Evolutionary conservation across 805 yeast species (phyloP).

Genomic region (Yamadazyma nakazawae): DNA sequence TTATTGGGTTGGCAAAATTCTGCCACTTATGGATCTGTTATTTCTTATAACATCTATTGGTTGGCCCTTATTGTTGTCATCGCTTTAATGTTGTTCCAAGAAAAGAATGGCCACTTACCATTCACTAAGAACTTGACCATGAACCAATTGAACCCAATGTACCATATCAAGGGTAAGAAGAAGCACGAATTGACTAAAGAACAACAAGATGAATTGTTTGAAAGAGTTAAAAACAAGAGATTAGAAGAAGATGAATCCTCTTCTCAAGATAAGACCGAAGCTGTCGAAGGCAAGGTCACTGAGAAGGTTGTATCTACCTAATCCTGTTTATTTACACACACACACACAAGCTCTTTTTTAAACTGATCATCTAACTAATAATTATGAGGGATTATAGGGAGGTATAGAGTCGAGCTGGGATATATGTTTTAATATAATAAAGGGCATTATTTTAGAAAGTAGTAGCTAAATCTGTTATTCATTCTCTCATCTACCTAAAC

Average conservation of each 20-base stretch:
- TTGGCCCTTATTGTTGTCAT: constrained; percentile 45
- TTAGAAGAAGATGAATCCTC: constrained; percentile 15
- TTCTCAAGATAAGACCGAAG: constrained; percentile 10
- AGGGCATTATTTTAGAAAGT: neutral
- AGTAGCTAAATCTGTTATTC: neutral
- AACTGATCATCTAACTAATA: constrained; percentile 1
- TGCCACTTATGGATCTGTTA: constrained; percentile 89
- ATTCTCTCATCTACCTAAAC: constrained; percentile 19
- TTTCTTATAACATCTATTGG: constrained; percentile 91
- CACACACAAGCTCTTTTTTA: constrained; percentile 12
- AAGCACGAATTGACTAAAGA: constrained; percentile 35
- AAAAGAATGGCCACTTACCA: constrained; percentile 79
- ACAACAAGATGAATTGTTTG: constrained; percentile 37
- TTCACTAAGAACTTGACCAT: constrained; percentile 46
- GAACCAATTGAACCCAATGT: constrained; percentile 63
- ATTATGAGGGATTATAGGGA: constrained; percentile 12
- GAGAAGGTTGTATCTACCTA: constrained; percentile 8
- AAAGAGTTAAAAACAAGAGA: constrained; percentile 23
- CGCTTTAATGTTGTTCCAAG: constrained; percentile 71
- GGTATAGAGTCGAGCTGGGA: constrained; percentile 15
- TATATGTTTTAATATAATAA: constrained; percentile 7
- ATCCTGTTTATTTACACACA: constrained; percentile 10
- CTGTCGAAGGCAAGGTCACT: constrained; percentile 5
- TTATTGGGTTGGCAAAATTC: constrained; percentile 96
- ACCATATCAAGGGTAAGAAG: constrained; percentile 66